Evolutionary conservation across 2,329 filamentous ascomycete genomes (phyloP).

Genomic region (Knufia petricola): DNA sequence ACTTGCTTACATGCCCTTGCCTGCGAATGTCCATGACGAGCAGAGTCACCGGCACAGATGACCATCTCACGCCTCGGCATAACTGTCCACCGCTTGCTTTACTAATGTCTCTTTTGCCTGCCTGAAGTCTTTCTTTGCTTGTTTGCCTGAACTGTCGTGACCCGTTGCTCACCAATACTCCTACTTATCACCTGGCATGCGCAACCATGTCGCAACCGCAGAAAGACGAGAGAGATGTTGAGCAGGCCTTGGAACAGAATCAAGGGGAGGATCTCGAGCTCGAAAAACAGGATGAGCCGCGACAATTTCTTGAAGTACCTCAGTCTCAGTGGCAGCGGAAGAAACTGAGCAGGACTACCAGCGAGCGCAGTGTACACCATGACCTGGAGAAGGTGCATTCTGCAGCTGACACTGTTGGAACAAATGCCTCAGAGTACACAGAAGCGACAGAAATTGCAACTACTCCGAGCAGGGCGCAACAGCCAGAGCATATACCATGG

Average conservation of each 20-base stretch:
- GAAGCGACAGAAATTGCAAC: slow-evolving; percentile 33
- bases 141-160: neutral
- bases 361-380: slow-evolving; percentile 19
- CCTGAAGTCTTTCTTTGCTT: neutral
- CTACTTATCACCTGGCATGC: slow-evolving; percentile 1
- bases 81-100: slow-evolving; percentile 3
- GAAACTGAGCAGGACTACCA: slow-evolving; percentile 5
- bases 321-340: slow-evolving; percentile 6
- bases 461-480: slow-evolving; percentile 10
- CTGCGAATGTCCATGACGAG: slow-evolving; percentile 9
- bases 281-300: slow-evolving; percentile 15
- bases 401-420: slow-evolving; percentile 22
- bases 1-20: neutral
- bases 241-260: slow-evolving; percentile 17
- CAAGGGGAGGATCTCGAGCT: slow-evolving; percentile 23
- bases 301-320: slow-evolving; percentile 17
- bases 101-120: slow-evolving; percentile 6
- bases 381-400: slow-evolving; percentile 30
- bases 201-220: slow-evolving; percentile 1
- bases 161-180: neutral
- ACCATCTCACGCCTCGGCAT: slow-evolving; percentile 4
- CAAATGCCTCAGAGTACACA: slow-evolving; percentile 6
- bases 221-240: slow-evolving; percentile 18
- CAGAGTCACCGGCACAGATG: neutral
- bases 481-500: slow-evolving; percentile 27